Conservation (phyloP, 1,284 basidiomycete species). For the Tremellales sp. region DNA sequence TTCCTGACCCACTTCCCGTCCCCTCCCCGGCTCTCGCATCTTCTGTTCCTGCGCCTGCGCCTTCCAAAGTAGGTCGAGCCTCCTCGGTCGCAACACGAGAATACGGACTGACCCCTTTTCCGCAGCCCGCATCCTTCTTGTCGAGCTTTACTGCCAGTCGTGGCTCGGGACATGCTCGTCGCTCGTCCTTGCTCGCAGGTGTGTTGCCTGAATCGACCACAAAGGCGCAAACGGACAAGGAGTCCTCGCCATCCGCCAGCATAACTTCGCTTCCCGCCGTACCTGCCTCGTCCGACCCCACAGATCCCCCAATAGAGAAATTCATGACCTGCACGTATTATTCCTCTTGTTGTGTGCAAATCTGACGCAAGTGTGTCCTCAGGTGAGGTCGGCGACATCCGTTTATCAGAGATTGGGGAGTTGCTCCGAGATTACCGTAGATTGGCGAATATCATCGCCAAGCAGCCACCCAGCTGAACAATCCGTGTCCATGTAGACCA, state of each 20-base stretch:
- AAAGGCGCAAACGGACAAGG: background rate
- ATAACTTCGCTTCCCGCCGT: slow-evolving; percentile 11
- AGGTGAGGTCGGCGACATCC: slow-evolving; percentile 66
- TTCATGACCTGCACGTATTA: slow-evolving; percentile 44
- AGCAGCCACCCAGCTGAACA: slow-evolving; percentile 7
- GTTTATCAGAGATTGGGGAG: slow-evolving; percentile 67
- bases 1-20: background rate
- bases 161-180: slow-evolving; percentile 15
- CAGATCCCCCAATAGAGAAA: slow-evolving; percentile 38
- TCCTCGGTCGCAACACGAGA: background rate
- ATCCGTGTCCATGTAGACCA: background rate
- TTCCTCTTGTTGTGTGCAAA: background rate
- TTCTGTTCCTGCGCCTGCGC: background rate
- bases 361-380: background rate
- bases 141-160: slow-evolving; percentile 10
- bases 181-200: slow-evolving; percentile 22
- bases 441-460: slow-evolving; percentile 32
- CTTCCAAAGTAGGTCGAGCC: slow-evolving; percentile 9
- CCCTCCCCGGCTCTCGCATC: background rate
- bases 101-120: background rate
- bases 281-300: background rate
- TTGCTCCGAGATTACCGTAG: slow-evolving; percentile 71
- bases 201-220: slow-evolving; percentile 3
- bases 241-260: slow-evolving; percentile 19
- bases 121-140: slow-evolving; percentile 7